Percentiles rank a stretch among this genome's conserved stretches.
phyloP scores from a whole-genome alignment of 768 basidiomycete species.

The Xerocomellus intermedius region DNA sequence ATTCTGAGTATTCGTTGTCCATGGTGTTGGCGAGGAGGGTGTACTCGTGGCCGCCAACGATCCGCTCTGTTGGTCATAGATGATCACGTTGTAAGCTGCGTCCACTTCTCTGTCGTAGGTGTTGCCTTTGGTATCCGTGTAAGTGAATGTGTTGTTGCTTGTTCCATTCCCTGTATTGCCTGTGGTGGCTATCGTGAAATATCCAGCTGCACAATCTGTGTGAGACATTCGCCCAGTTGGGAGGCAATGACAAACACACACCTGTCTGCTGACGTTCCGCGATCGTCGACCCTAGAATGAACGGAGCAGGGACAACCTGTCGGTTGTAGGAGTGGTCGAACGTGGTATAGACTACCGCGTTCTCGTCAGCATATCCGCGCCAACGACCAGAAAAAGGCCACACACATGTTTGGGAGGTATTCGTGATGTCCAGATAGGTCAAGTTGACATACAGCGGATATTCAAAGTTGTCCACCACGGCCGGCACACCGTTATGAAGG shows the following conservation, averaged over 20 bases:
- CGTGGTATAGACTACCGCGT: conserved; percentile 41
- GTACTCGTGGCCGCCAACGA: conserved; percentile 37
- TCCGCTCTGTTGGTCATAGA: conserved; percentile 56
- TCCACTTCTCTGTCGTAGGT: conserved; percentile 61
- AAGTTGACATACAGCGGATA: conserved; percentile 52
- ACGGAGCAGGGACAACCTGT: conserved; percentile 53
- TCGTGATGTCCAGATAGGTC: conserved; percentile 31
- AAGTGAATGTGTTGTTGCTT: conserved; percentile 65
- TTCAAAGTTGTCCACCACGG: conserved; percentile 49
- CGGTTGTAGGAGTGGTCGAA: conserved; percentile 75
- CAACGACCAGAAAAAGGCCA: neutral
- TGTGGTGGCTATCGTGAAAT: conserved; percentile 42
- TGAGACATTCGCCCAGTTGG: neutral
- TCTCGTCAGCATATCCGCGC: neutral
- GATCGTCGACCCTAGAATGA: conserved; percentile 58
- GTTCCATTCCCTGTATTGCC: conserved; percentile 68
- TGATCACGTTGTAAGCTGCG: conserved; percentile 60
- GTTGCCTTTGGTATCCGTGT: conserved; percentile 57
- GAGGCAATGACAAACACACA: conserved; percentile 34
- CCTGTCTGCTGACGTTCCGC: conserved; percentile 57
- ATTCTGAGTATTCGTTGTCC: neutral
- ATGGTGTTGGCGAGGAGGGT: conserved; percentile 6
- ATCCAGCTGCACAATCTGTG: conserved; percentile 39
- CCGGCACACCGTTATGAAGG: conserved; percentile 45
- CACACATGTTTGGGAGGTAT: conserved; percentile 24